These are phyloP conservation scores for Ilex aquifolium DNA, from an alignment of 257 asterid genomes.

Conservation along the genomic window DNA sequence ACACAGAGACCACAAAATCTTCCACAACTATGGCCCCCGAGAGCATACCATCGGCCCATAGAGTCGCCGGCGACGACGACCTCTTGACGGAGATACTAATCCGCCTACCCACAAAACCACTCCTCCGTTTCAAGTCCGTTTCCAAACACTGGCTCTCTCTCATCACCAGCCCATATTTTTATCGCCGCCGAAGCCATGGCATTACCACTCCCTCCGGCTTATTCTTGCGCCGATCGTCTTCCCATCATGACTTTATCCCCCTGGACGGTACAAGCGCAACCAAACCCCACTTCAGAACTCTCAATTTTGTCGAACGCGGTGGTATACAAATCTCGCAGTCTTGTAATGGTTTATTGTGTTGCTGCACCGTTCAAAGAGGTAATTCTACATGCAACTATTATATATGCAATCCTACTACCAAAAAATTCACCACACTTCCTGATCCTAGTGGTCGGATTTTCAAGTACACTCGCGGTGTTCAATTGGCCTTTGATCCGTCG, in stretches of 20 bases:
- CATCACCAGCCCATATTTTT: conserved; percentile 22
- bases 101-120: conserved; percentile 25
- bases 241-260: conserved; percentile 9
- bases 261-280: not conserved
- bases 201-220: conserved; percentile 10
- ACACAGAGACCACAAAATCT: no score
- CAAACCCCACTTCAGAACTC: not conserved
- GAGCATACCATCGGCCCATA: not conserved
- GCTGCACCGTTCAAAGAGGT: not conserved
- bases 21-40: no score
- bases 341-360: conserved; percentile 35
- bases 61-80: conserved; percentile 21
- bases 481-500: conserved; percentile 29
- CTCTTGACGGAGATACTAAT: conserved; percentile 26
- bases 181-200: conserved; percentile 11
- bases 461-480: no score
- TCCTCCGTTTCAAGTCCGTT: conserved; percentile 23
- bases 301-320: not conserved
- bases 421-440: conserved; percentile 18
- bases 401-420: conserved; percentile 29
- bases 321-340: conserved; percentile 24
- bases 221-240: not conserved
- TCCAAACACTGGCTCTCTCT: conserved; percentile 35
- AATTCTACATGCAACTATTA: conserved; percentile 2
- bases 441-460: no score